A percentile compares a stretch with the other conserved stretches of the same genome.
Evolutionary conservation across 1,139 yeast genomes (phyloP).

Genomic region (Hyphopichia fennica): DNA sequence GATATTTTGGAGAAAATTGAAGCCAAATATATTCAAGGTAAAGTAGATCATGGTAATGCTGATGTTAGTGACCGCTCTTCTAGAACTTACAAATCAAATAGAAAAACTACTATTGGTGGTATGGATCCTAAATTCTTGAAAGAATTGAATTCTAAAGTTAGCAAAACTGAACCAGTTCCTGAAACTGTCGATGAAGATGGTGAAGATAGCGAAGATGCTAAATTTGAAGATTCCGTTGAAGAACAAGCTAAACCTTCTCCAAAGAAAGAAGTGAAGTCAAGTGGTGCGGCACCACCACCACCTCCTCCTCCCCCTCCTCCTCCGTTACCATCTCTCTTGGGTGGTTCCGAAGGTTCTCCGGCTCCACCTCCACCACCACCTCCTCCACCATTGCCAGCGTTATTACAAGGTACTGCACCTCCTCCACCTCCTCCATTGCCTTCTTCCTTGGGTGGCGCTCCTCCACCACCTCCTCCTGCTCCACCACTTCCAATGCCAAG

Average conservation of each 20-base stretch:
- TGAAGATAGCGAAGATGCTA: conserved; percentile 7
- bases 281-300: conserved; percentile 11
- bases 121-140: conserved; percentile 57
- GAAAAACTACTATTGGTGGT: conserved; percentile 37
- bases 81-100: conserved; percentile 14
- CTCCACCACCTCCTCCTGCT: conserved; percentile 24
- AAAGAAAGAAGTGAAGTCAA: not conserved
- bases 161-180: conserved; percentile 33
- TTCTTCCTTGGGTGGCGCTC: conserved; percentile 9
- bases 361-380: conserved; percentile 24
- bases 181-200: conserved; percentile 13
- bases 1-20: conserved; percentile 36
- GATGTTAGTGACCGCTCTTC: conserved; percentile 9
- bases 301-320: conserved; percentile 26
- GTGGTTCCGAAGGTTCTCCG: conserved; percentile 20
- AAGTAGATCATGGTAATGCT: conserved; percentile 16
- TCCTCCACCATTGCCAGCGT: conserved; percentile 15
- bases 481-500: conserved; percentile 15
- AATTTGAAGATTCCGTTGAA: conserved; percentile 16
- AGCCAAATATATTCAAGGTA: conserved; percentile 52
- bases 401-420: conserved; percentile 18
- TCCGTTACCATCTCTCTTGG: conserved; percentile 34
- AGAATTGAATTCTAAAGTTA: conserved; percentile 57
- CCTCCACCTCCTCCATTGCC: conserved; percentile 28
- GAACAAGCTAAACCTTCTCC: conserved; percentile 3